Evolutionary conservation across 208 protist genomes (phyloP), one percentile per base, ranked within the genome.

Genomic region (Acanthamoeba polyphaga): DNA sequence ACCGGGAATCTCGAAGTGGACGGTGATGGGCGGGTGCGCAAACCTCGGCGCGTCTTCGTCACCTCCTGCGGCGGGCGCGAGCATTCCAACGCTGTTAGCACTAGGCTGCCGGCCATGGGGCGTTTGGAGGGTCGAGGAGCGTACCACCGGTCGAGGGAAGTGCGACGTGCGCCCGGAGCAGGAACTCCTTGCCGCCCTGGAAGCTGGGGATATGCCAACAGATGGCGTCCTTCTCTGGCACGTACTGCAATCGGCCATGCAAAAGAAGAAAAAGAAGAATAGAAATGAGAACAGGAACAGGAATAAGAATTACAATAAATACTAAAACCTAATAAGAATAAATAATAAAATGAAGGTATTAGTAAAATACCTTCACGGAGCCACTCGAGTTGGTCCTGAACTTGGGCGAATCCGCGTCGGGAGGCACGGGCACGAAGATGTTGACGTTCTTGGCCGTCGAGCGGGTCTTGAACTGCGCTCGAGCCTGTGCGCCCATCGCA

Each of bases 1-100:
- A 96, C 99, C 99, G 19, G 99, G 99, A 91, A 99, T 99, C 95
- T 99, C 98, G 96, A 99, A 99, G 88, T 99, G 98, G 85, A 99
- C 99, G 78, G 97, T 97, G 68, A 99, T 99, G 19, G 99, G 99
- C 62, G 97, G 98, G 91, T 98, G 97, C 19, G 78, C 92, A 27
- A 53, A 64, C 34, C n/a, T n/a, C 22, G 88, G n/a, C 13, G 58
- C 60, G 7, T 76, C 91, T 27, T 85, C 55, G 0, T 74, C 34
- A 0, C 27, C 53, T 53, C 34, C 32, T 94, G 49, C 0, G 24
- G 22, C 2, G 49, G 53, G 95, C 93, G 53, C 96, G 53, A 27
- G 90, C 15, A 43, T 78, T 43, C 70, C n/a, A n/a, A n/a, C 22
- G 6, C 3, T n/a, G 34, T n/a, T 15, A 1, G 8, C 1, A 70